Evolutionary conservation across 129 eudicot genomes (phyloP), one percentile per base, ranked within the genome.

Genomic region (Helichrysum umbraculigerum): DNA sequence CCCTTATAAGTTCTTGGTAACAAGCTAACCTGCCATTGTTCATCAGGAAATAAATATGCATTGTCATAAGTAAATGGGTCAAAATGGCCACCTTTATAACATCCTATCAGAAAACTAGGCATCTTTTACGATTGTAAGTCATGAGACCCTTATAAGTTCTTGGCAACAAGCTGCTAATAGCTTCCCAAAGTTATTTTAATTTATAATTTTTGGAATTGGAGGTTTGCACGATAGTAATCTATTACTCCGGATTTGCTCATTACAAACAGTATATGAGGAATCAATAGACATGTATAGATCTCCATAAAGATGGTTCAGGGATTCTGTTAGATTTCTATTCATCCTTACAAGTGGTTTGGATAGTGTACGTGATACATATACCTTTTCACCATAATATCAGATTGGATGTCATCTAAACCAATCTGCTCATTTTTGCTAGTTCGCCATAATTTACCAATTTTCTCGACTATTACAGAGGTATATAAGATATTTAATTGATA

Each of bases 1-100:
- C 37, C 61, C 54, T 35, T 59, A 47, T 21, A 34, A 37, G n/a
- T n/a, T n/a, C n/a, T n/a, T n/a, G n/a, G n/a, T n/a, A n/a, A n/a
- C n/a, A n/a, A n/a, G n/a, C n/a, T 95, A 76, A 95, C 97, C 99
- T 95, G 81, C 12, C 72, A 81, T 14, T 19, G 25, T 56, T 56
- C 11, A 56, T 7, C 61, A 56, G 21, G 61, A 56, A 56, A 56
- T 56, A 7, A 56, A 16, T 56, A 17, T n/a, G 61, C 25, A 56
- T 47, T 3, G 6, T 47, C n/a, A 47, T 47, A 4, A 14, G 6
- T 47, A 47, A 12, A 14, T 4, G n/a, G 37, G 16, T 34, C 11
- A 0, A 65, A 17, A 20, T 14, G 5, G n/a, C 54, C 7, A 69
- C 51, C 60, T n/a, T 3, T 30, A 50, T 70, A 7, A 14, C 74